These are phyloP conservation scores for Raffaelea ambrosiae DNA, from an alignment of 2,329 filamentous ascomycete species.

Conservation along the genomic window DNA sequence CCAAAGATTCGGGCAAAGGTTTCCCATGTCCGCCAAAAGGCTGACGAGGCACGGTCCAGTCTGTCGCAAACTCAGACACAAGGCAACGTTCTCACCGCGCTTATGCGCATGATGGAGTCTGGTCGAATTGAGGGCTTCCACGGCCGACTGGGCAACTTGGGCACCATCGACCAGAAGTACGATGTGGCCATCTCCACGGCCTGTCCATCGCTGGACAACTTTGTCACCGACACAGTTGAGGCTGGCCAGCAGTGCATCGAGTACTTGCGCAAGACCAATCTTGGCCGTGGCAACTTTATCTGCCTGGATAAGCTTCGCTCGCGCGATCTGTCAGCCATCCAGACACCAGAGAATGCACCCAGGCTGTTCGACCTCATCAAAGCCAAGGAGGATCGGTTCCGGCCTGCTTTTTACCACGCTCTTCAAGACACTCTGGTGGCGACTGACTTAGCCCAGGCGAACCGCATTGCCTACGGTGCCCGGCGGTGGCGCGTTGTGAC, in stretches of 20 bases:
- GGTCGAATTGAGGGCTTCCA: constrained; percentile 97
- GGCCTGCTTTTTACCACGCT: constrained; percentile 88
- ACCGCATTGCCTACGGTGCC: constrained; percentile 91
- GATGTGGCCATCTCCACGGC: constrained; percentile 98
- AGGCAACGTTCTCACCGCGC: constrained; percentile 80
- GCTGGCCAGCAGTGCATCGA: constrained; percentile 97
- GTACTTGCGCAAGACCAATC: constrained; percentile 92
- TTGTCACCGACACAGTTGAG: constrained; percentile 94
- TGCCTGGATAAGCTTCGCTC: constrained; percentile 79
- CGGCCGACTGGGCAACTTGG: constrained; percentile 86
- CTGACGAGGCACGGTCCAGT: constrained; percentile 88
- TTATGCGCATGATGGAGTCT: constrained; percentile 93
- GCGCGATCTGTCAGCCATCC: constrained; percentile 68
- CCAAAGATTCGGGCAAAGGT: constrained; percentile 76
- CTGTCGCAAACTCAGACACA: constrained; percentile 85
- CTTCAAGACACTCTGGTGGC: constrained; percentile 94
- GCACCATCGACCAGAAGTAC: constrained; percentile 86
- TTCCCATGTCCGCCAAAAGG: constrained; percentile 85
- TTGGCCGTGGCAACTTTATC: constrained; percentile 95
- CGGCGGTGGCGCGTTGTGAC: constrained; percentile 95
- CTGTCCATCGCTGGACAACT: constrained; percentile 83
- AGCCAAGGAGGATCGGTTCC: constrained; percentile 78
- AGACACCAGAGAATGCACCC: constrained; percentile 86
- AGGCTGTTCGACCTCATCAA: constrained; percentile 89
- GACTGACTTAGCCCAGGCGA: constrained; percentile 86